Percentiles rank a stretch among this genome's conserved stretches.
Evolutionary conservation across 768 basidiomycete genomes (phyloP).

Genomic region (Daedaleopsis nitida): DNA sequence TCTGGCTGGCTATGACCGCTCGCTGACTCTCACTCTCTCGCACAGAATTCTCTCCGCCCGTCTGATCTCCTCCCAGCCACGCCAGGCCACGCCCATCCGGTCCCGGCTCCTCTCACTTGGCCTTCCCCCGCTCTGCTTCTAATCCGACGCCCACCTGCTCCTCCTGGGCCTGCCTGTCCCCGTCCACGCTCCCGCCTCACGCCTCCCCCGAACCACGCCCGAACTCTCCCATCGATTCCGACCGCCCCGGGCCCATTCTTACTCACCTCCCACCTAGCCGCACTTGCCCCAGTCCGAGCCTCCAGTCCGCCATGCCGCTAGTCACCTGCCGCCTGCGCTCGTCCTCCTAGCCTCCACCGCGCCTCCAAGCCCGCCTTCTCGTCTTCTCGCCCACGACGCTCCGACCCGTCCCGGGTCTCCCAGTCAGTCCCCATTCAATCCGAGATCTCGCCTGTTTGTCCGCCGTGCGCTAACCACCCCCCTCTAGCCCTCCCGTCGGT

Average conservation of each 20-base stretch:
- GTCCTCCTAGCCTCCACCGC: neutral
- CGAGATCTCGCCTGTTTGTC: neutral
- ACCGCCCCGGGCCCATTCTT: conserved; percentile 2
- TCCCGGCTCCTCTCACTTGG: conserved; percentile 6
- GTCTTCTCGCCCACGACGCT: neutral
- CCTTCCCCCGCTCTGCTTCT: neutral
- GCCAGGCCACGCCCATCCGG: conserved; percentile 8
- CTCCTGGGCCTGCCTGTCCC: neutral
- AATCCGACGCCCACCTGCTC: conserved; percentile 3
- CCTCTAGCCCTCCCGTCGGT: conserved; percentile 8
- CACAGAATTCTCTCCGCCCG: conserved; percentile 3
- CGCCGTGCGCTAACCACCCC: neutral
- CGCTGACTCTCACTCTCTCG: neutral
- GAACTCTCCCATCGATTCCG: neutral
- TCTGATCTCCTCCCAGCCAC: conserved; percentile 8
- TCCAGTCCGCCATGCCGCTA: conserved; percentile 8
- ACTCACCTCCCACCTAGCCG: no score
- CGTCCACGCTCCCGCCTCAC: conserved; percentile 5
- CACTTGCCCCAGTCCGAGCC: conserved; percentile 1
- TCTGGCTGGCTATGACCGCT: no score
- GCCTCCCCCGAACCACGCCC: neutral
- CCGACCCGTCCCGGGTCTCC: neutral
- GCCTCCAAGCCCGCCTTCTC: neutral
- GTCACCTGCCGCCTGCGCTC: neutral
- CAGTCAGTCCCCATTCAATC: neutral